These are phyloP conservation scores for Dendrobium chrysotoxum DNA, from an alignment of 106 monocot genomes.

Conservation along the genomic window DNA sequence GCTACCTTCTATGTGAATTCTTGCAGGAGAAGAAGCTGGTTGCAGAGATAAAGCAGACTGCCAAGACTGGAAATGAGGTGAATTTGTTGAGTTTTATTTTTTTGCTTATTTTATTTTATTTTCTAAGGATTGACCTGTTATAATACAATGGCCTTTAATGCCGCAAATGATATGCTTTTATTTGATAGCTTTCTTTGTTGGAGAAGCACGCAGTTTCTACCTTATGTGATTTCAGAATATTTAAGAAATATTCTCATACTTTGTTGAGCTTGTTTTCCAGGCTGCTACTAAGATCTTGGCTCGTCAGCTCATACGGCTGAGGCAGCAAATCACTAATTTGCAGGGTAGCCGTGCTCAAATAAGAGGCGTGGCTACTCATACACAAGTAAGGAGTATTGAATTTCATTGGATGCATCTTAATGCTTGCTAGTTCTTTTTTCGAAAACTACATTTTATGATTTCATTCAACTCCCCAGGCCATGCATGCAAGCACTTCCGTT, in stretches of 20 bases:
- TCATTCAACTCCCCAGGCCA: slow-evolving; percentile 47
- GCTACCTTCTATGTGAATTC: background rate
- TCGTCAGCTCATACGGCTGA: slow-evolving; percentile 82
- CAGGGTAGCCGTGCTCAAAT: slow-evolving; percentile 94
- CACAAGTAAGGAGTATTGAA: slow-evolving; percentile 45
- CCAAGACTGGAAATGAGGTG: slow-evolving; percentile 93
- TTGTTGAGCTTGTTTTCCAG: slow-evolving; percentile 18
- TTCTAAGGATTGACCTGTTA: background rate
- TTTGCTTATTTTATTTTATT: background rate
- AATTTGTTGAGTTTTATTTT: slow-evolving; percentile 7
- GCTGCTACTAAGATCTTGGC: slow-evolving; percentile 93
- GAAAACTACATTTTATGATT: background rate
- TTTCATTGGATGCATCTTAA: background rate
- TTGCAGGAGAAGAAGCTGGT: slow-evolving; percentile 92
- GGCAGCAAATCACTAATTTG: slow-evolving; percentile 96
- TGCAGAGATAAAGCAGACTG: slow-evolving; percentile 88
- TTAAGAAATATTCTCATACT: background rate
- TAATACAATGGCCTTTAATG: background rate
- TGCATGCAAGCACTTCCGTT: slow-evolving; percentile 96
- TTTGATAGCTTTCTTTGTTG: background rate
- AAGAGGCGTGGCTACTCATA: slow-evolving; percentile 94
- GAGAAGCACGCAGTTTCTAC: background rate
- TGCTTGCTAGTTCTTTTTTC: background rate
- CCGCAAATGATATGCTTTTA: background rate
- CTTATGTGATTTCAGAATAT: background rate